phyloP scores from a whole-genome alignment of 352 stramenopile genomes.

The Globisporangium yorkense region DNA sequence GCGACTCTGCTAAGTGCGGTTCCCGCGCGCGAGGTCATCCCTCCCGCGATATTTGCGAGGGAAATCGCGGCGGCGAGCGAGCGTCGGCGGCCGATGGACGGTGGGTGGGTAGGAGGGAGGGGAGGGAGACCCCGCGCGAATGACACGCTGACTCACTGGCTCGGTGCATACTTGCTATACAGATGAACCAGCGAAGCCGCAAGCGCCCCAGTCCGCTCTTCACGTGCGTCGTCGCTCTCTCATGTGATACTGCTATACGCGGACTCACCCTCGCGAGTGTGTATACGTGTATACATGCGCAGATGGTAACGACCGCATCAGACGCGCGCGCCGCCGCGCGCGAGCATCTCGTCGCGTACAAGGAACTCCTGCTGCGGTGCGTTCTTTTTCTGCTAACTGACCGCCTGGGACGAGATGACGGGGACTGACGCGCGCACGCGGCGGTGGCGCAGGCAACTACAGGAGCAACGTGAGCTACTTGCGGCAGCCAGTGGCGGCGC shows the following conservation, averaged over 20 bases:
- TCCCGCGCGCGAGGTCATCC: conserved; percentile 1
- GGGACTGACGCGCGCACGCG: neutral
- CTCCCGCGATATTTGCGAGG: neutral
- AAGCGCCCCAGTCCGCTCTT: neutral
- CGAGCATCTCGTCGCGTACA: conserved; percentile 70
- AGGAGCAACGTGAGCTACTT: conserved; percentile 44
- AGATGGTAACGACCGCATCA: conserved; percentile 54
- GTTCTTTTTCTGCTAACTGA: conserved; percentile 10
- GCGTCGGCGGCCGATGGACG: neutral
- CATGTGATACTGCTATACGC: neutral
- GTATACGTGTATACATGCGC: conserved; percentile 14
- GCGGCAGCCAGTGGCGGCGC: conserved; percentile 8
- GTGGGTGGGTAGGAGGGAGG: neutral
- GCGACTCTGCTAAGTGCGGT: conserved; percentile 1
- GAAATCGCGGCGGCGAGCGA: neutral
- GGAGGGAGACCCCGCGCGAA: neutral
- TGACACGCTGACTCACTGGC: neutral
- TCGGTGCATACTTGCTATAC: neutral
- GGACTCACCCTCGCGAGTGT: conserved; percentile 3
- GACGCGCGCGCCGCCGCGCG: conserved; percentile 43
- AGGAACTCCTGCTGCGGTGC: conserved; percentile 58
- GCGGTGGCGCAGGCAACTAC: conserved; percentile 37
- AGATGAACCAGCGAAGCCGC: conserved; percentile 2
- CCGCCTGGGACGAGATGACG: neutral
- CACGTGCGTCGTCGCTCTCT: conserved; percentile 4